phyloP scores from a whole-genome alignment of 1,284 basidiomycete genomes.

The Phenoliferia sp. region DNA sequence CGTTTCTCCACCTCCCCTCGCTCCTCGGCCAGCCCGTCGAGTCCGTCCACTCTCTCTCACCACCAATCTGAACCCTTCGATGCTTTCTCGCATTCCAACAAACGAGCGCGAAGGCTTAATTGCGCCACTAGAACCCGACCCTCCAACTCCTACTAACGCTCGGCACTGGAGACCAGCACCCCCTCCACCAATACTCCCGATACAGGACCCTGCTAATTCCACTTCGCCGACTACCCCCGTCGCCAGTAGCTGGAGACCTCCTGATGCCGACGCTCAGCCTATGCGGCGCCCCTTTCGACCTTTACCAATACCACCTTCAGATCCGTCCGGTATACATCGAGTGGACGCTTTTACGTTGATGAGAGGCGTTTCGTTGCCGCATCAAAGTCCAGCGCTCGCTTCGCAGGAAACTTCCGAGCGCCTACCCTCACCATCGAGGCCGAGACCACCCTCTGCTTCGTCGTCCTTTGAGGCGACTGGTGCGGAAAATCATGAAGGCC shows the following conservation, averaged over 20 bases:
- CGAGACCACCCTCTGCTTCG: not conserved
- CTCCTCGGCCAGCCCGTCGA: not conserved
- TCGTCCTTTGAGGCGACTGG: not conserved
- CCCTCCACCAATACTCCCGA: not conserved
- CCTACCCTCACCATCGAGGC: not conserved
- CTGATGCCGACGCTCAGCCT: not conserved
- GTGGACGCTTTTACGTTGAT: not conserved
- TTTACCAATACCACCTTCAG: slow-evolving; percentile 5
- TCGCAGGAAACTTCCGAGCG: not conserved
- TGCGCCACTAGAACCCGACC: not conserved
- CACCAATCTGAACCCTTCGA: not conserved
- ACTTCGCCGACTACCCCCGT: not conserved
- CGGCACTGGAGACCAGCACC: slow-evolving; percentile 1
- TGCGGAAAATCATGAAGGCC: not conserved
- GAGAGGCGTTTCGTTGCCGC: not conserved
- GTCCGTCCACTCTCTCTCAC: not conserved
- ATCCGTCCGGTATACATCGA: not conserved
- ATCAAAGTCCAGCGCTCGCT: not conserved
- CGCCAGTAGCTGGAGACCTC: not conserved
- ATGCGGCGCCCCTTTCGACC: not conserved
- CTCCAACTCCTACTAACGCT: not conserved
- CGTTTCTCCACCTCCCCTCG: not conserved
- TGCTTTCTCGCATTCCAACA: not conserved
- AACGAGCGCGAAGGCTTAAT: not conserved
- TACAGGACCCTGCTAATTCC: not conserved